phyloP scores from a whole-genome alignment of 2,329 filamentous ascomycete species.

The Talaromyces sp. region DNA sequence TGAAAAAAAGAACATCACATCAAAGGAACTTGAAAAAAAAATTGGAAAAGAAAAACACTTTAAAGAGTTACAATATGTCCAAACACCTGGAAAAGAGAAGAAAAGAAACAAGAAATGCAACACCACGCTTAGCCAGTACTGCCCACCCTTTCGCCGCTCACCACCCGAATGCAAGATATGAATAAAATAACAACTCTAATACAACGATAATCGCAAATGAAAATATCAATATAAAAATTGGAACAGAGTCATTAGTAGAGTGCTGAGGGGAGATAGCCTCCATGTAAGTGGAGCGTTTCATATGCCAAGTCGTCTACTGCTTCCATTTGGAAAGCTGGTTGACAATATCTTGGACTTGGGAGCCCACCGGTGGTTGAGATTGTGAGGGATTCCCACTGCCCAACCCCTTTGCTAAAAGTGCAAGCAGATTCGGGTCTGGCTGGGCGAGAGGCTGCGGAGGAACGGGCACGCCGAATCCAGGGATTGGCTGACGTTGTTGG shows the following conservation, averaged over 20 bases:
- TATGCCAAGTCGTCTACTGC: slow-evolving; percentile 33
- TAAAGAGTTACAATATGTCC: slow-evolving; percentile 14
- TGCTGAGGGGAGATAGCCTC: neutral
- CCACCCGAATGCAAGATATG: slow-evolving; percentile 3
- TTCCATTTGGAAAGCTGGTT: slow-evolving; percentile 43
- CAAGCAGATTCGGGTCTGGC: slow-evolving; percentile 31
- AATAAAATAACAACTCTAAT: neutral
- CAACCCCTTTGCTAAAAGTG: slow-evolving; percentile 32
- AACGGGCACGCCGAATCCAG: slow-evolving; percentile 23
- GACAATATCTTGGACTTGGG: slow-evolving; percentile 44
- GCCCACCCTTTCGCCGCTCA: slow-evolving; percentile 4
- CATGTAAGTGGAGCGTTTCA: neutral
- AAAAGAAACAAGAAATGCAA: slow-evolving; percentile 14
- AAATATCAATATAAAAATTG: neutral
- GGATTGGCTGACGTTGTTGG: slow-evolving; percentile 21
- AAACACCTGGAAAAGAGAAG: slow-evolving; percentile 13
- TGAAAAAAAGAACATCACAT: neutral
- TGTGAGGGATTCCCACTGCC: slow-evolving; percentile 30
- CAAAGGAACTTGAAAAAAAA: neutral
- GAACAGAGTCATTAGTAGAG: neutral
- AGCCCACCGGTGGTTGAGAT: slow-evolving; percentile 24
- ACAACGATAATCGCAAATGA: neutral
- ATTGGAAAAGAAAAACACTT: neutral
- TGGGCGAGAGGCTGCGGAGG: slow-evolving; percentile 16
- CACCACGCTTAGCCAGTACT: neutral